Conservation (phyloP, 2,329 filamentous ascomycete species). For the Talaromyces islandicus region DNA sequence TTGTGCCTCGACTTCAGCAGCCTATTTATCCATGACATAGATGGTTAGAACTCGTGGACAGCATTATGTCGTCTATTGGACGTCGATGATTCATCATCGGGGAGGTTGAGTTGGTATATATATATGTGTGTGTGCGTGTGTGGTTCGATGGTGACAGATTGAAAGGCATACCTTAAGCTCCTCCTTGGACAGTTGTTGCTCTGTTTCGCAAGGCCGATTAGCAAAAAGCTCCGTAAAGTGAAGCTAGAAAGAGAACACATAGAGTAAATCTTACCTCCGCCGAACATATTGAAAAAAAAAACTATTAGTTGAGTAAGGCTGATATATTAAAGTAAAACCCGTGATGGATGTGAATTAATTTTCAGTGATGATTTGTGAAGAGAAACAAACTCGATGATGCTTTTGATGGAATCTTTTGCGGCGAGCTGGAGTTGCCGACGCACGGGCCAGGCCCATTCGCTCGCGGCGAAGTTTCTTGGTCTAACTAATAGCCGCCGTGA, state of each 20-base stretch:
- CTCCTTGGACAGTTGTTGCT: slow-evolving; percentile 41
- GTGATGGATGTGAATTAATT: neutral
- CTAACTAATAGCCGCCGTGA: slow-evolving; percentile 4
- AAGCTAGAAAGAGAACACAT: neutral
- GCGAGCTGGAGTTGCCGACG: slow-evolving; percentile 2
- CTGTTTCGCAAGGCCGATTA: slow-evolving; percentile 15
- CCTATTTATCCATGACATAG: slow-evolving; percentile 19
- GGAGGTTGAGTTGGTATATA: neutral
- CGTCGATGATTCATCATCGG: neutral
- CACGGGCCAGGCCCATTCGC: slow-evolving; percentile 12
- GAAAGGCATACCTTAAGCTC: slow-evolving; percentile 36
- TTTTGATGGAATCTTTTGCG: neutral
- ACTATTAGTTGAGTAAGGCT: neutral
- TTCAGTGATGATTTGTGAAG: neutral
- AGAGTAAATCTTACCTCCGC: slow-evolving; percentile 6
- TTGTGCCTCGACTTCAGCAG: slow-evolving; percentile 49
- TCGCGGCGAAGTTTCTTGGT: slow-evolving; percentile 12
- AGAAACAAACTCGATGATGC: neutral
- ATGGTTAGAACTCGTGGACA: neutral
- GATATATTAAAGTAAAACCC: neutral
- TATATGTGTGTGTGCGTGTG: neutral
- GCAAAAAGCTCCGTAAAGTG: neutral
- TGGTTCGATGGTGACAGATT: neutral
- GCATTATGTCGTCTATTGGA: neutral
- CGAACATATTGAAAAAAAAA: slow-evolving; percentile 6